Conservation (phyloP, 2,329 filamentous ascomycete genomes). For the Exophiala sp. region DNA sequence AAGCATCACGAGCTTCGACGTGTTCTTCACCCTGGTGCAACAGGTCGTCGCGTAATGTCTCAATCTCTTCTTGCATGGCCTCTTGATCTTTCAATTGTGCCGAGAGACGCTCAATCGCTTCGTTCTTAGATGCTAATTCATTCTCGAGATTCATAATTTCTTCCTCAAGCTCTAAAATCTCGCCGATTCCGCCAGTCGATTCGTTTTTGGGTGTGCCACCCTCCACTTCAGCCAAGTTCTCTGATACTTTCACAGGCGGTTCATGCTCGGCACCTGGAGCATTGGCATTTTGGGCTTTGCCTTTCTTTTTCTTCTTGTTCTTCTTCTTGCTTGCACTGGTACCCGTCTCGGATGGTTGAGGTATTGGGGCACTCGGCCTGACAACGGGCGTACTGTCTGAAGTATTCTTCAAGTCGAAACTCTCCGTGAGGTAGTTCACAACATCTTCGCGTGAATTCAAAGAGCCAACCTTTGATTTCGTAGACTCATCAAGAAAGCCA, state of each 20-base stretch:
- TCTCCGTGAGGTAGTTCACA: slow-evolving; percentile 40
- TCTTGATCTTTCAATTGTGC: slow-evolving; percentile 72
- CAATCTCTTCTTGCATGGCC: slow-evolving; percentile 78
- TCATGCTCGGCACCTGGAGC: slow-evolving; percentile 40
- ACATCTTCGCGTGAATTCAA: slow-evolving; percentile 28
- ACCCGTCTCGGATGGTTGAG: slow-evolving; percentile 24
- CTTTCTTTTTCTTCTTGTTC: slow-evolving; percentile 82
- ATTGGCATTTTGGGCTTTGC: slow-evolving; percentile 40
- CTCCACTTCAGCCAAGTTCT: slow-evolving; percentile 25
- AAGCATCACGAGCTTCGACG: slow-evolving; percentile 73
- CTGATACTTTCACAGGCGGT: slow-evolving; percentile 33
- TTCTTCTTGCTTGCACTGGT: slow-evolving; percentile 58
- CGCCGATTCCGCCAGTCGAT: slow-evolving; percentile 3
- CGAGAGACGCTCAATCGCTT: slow-evolving; percentile 67
- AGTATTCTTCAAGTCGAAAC: slow-evolving; percentile 21
- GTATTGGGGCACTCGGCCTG: slow-evolving; percentile 23
- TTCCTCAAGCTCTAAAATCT: slow-evolving; percentile 30
- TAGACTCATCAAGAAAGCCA: slow-evolving; percentile 21
- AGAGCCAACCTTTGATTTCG: slow-evolving; percentile 10
- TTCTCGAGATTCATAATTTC: slow-evolving; percentile 27
- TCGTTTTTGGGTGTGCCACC: slow-evolving; percentile 1
- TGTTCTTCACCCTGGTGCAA: slow-evolving; percentile 76
- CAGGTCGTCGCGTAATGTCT: slow-evolving; percentile 75
- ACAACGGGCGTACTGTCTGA: slow-evolving; percentile 5
- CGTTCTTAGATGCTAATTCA: slow-evolving; percentile 57